phyloP scores from a whole-genome alignment of 768 basidiomycete genomes.

The Cubamyces lactineus region DNA sequence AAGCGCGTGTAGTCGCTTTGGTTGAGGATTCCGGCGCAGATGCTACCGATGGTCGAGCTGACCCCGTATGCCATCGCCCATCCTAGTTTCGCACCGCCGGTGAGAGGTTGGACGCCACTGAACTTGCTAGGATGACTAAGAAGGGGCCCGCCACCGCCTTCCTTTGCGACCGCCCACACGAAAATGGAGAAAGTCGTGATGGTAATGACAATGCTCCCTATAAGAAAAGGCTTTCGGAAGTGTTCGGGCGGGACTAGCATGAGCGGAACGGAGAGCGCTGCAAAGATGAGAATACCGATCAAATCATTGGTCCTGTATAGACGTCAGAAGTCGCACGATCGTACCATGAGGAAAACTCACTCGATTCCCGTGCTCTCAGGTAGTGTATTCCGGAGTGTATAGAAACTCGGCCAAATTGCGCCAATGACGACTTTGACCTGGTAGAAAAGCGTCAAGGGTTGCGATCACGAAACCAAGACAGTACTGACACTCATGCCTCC shows the following conservation, averaged over 20 bases:
- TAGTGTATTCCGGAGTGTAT: conserved; percentile 23
- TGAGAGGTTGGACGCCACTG: conserved; percentile 11
- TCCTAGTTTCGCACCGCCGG: conserved; percentile 15
- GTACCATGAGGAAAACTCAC: neutral
- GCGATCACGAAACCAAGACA: too few relatives aligned
- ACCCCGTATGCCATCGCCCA: conserved; percentile 29
- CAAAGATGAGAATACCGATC: conserved; percentile 24
- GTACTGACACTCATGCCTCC: conserved; percentile 17
- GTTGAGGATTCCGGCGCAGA: conserved; percentile 29
- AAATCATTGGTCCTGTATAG: conserved; percentile 20
- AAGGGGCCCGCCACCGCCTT: conserved; percentile 27
- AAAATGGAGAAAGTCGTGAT: conserved; percentile 21
- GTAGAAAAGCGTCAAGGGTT: neutral
- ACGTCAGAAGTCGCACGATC: neutral
- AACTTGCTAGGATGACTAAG: conserved; percentile 17
- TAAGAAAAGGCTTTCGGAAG: conserved; percentile 27
- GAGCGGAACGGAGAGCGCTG: conserved; percentile 27
- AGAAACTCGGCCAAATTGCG: conserved; percentile 27
- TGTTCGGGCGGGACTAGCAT: conserved; percentile 30
- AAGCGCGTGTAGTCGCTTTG: conserved; percentile 31
- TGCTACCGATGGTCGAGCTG: conserved; percentile 26
- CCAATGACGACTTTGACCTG: conserved; percentile 26
- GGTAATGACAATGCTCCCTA: conserved; percentile 23
- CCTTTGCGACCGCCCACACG: conserved; percentile 26
- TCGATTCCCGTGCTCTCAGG: conserved; percentile 25